Evolutionary conservation across 345 rosid species (phyloP), one percentile per base, ranked within the genome.

Genomic region (Populus deltoides): DNA sequence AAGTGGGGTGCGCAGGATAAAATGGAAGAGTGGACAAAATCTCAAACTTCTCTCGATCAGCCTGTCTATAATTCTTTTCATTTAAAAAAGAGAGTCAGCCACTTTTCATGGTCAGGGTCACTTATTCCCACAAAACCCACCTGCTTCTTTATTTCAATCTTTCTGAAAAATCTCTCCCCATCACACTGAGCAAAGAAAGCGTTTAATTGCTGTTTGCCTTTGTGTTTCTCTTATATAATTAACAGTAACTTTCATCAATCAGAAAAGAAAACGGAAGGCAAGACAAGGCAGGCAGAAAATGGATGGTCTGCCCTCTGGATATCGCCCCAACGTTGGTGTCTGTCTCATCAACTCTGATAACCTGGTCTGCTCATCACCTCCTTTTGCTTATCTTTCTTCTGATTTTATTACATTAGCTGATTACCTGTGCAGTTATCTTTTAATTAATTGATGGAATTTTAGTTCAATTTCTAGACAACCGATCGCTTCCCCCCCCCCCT

Each of bases 311-410:
- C 99, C 99, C 18, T 80, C 93, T 47, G 98, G 99, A 70, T 96
- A 96, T 81, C 98, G 99, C 79, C 98, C 99, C 36, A 93, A 93
- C 89, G 97, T 96, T 81, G 99, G 99, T 75, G 92, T 96, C 83
- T 92, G 97, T 80, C 94, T 96, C 84, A 81, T 96, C 87, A 96
- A 93, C 87, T 85, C 94, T 29, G 97, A 92, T 78, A 85, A 92
- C 85, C 88, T 87, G 97, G 99, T 95, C 65, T 74, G 47, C 7
- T 43, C 29, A 17, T 35, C 65, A n/a, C 18, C 51, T 61, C 7
- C 67, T 36, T 45, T 35, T 15, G 10, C 51, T 29, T 2, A 70
- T 11, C n/a, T 55, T 49, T 66, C 45, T 70, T 29, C 29, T 55
- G 22, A 2, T 45, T 13, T 15, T 13, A 25, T 25, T 15, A 45